These are phyloP conservation scores for Ustilago loliicola DNA, from an alignment of 1,284 basidiomycete species.

Conservation along the genomic window DNA sequence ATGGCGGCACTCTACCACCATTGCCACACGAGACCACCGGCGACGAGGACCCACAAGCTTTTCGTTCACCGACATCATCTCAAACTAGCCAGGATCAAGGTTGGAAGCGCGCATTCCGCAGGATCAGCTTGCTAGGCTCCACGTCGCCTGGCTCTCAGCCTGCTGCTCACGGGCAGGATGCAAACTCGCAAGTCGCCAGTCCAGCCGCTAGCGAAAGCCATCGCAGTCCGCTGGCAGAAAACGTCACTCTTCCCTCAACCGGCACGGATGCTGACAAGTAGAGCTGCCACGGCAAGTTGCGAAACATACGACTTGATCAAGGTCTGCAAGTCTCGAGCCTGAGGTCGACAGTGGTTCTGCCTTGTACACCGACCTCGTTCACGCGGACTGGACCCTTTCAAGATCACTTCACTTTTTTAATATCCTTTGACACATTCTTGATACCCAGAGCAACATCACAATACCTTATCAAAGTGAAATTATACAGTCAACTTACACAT, in stretches of 20 bases:
- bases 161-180: neutral
- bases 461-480: neutral
- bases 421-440: neutral
- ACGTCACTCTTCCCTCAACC: neutral
- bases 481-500: neutral
- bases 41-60: constrained; percentile 32
- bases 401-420: no score
- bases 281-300: neutral
- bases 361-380: neutral
- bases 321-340: neutral
- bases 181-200: neutral
- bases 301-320: neutral
- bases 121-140: constrained; percentile 41
- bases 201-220: constrained; percentile 5
- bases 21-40: constrained; percentile 45
- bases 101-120: constrained; percentile 38
- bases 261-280: neutral
- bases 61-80: constrained; percentile 24
- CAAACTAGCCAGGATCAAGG: constrained; percentile 38
- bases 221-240: constrained; percentile 17
- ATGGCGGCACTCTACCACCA: constrained; percentile 32
- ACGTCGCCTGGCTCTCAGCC: constrained; percentile 15
- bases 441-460: constrained; percentile 19
- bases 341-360: neutral
- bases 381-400: no score